Evolutionary conservation across 2,329 filamentous ascomycete genomes (phyloP), one percentile per base, ranked within the genome.

Genomic region (Arthrobotrys megalospora): DNA sequence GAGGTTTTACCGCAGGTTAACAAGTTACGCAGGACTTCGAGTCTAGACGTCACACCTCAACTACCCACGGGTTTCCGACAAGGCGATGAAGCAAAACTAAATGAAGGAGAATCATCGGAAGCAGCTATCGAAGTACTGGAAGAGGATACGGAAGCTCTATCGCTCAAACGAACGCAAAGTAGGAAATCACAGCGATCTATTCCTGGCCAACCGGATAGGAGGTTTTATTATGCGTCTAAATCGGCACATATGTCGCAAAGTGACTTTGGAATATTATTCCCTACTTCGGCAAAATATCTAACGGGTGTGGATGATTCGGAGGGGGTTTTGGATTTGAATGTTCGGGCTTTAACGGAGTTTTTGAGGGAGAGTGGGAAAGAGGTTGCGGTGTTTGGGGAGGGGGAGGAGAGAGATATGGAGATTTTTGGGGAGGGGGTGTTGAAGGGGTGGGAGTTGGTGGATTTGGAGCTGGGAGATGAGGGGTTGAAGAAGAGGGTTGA

Each of bases 181-280:
- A 52, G 45, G 16, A 63, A 34, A 32, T 71, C 76, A n/a, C 75
- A 71, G 38, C 41, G 14, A 14, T 72, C 75, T 8, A 32, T 64
- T 2, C 64, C 53, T 3, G 67, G 63, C n/a, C 52, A 73, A 67
- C 82, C 82, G 1, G 83, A 84, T 70, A 90, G 93, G 3, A 88
- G 91, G 80, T 89, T 95, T 82, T 96, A 92, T 85, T 95, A 93
- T 83, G 90, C 93, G 1, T 83, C 87, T 12, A 86, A 88, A 52
- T 92, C 91, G n/a, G 92, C 93, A 0, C 93, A 97, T 83, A 87
- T 96, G 28, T 93, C 89, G 73, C 93, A 96, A 84, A 92, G 90
- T 19, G 93, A 97, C 82, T 96, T 96, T 81, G 93, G 92, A 41
- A 85, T 96, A 24, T 85, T 97, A 21, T 96, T 96, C 82, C 93